Base-by-base conservation (phyloP, 768 basidiomycete species). In the Leccinellum luteum region DNA sequence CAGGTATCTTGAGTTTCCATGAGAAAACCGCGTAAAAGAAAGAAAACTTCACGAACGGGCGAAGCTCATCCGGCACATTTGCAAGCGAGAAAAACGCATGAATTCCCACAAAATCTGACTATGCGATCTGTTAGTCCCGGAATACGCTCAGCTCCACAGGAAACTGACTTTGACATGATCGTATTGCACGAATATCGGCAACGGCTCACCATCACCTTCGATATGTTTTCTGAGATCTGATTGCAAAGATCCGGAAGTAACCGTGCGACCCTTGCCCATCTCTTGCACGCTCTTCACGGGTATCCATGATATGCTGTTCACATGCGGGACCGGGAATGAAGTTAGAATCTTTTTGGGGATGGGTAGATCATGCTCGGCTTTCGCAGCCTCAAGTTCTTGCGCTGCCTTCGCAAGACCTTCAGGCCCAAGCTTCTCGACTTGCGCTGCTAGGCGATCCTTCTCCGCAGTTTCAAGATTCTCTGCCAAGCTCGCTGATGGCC, bases 61-160 rank as follows among this genome's bases (percentile, higher is more conserved):
- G 85, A 49, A 98, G 82, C 23, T 82, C 79, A 59, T 86, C 73
- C 0, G 94, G 87, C 6, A 98, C 72, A 38, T 81, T 81, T 19
- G 81, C 79, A 14, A 96, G 75, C 8, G 94, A 94, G 65, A 97
- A 85, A 59, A 86, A 82, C 8, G 85, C 89, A 61, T 89, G 81
- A 30, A 98, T 75, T 17, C 85, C 83, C 56, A 98, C 85, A 70
- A 99, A 98, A 66, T 96, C 93, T 8, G 96, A 98, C 91, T 97
- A 60, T 1, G 48, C 15, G 23, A 58, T 48, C 52, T 41, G 44
- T 57, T 41, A 41, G 54, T 48, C 25, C 25, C 38, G 21, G 44
- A 32, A 12, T 21, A 27, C 31, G 51, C 27, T 47, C 23, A 32
- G n/a, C 17, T 25, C 45, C 52, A 52, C 35, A 48, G 55, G 27